phyloP scores from a whole-genome alignment of 1,139 yeast genomes.

The Yueomyces sp. region DNA sequence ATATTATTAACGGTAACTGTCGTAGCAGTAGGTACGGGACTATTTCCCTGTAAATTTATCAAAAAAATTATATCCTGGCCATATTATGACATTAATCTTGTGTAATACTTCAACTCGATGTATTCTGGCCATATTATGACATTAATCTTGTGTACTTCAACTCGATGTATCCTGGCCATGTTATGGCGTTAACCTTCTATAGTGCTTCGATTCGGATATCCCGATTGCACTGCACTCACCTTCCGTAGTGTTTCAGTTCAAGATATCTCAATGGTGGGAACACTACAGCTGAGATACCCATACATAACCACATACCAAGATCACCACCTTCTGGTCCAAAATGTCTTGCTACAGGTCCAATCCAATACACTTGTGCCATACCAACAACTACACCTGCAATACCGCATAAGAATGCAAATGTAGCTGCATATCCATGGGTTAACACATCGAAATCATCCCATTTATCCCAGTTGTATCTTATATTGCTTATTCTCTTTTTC shows the following conservation, averaged over 20 bases:
- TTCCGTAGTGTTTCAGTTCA: conserved; percentile 45
- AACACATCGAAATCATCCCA: conserved; percentile 49
- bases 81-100: too few relatives aligned
- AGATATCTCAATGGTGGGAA: conserved; percentile 54
- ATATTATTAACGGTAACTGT: too few relatives aligned
- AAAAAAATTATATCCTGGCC: too few relatives aligned
- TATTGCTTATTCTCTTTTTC: conserved; percentile 13
- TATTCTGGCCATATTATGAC: too few relatives aligned
- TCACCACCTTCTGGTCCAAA: conserved; percentile 60
- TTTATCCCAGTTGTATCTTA: conserved; percentile 47
- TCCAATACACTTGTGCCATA: conserved; percentile 69
- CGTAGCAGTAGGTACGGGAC: too few relatives aligned
- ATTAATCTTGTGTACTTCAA: too few relatives aligned
- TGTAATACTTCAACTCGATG: too few relatives aligned
- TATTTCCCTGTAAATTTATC: too few relatives aligned
- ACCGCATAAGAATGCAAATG: conserved; percentile 46
- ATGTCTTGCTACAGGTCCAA: conserved; percentile 53
- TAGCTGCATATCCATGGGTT: conserved; percentile 56
- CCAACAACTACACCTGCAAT: conserved; percentile 72
- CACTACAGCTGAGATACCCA: conserved; percentile 55
- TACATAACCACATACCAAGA: conserved; percentile 69
- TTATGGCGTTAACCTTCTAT: too few relatives aligned
- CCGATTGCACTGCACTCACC: conserved; percentile 9
- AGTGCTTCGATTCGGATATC: too few relatives aligned
- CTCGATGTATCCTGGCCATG: too few relatives aligned